A percentile compares a stretch with the other conserved stretches of the same genome.
Evolutionary conservation across 129 eudicot genomes (phyloP).

Genomic region (Arctium minus): DNA sequence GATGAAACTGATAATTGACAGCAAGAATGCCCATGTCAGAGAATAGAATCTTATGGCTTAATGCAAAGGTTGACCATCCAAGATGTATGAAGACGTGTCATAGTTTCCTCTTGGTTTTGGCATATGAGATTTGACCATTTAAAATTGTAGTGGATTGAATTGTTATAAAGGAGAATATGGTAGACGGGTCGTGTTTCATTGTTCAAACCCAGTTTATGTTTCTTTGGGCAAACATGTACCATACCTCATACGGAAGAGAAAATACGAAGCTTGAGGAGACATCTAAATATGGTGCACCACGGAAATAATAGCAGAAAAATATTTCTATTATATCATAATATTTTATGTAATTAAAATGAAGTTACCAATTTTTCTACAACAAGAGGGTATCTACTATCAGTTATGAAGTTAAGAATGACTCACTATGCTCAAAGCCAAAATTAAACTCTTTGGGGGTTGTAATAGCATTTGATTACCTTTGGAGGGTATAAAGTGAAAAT

Average conservation of each 20-base stretch:
- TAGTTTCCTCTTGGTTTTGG: too few species aligned
- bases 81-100: not conserved
- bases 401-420: constrained; percentile 6
- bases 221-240: not conserved
- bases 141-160: not conserved
- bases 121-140: not conserved
- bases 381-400: not conserved
- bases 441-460: not conserved
- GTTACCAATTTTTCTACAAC: not conserved
- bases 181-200: too few species aligned
- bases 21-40: not conserved
- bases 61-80: not conserved
- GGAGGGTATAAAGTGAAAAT: constrained; percentile 8
- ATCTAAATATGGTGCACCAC: too few species aligned
- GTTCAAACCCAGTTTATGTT: not conserved
- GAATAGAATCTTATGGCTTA: not conserved
- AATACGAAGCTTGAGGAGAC: not conserved
- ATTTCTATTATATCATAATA: not conserved
- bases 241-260: not conserved
- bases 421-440: not conserved
- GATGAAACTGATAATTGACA: not conserved
- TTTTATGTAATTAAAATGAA: not conserved
- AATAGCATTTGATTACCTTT: not conserved
- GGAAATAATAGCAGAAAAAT: not conserved
- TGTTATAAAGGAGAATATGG: not conserved